Conservation (phyloP, 192 early-diverging fungal genomes). For the Podila epigama region DNA sequence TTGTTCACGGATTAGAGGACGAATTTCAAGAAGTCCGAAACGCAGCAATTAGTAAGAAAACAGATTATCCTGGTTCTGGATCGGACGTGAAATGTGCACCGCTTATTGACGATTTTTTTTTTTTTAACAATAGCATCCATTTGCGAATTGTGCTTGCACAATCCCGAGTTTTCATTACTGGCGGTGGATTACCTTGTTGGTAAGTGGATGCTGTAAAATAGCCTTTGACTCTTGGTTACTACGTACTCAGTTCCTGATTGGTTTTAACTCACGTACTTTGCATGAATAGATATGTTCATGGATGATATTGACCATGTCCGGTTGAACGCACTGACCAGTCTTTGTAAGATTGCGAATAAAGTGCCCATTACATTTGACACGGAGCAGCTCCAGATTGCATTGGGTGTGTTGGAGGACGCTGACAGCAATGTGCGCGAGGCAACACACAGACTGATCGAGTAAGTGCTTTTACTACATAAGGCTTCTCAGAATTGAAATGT, state of each 20-base stretch:
- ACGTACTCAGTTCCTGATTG: neutral
- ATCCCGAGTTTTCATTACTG: constrained; percentile 71
- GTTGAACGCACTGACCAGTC: constrained; percentile 77
- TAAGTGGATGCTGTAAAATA: constrained; percentile 16
- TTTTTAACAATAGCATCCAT: constrained; percentile 71
- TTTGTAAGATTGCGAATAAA: constrained; percentile 72
- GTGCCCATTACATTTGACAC: constrained; percentile 65
- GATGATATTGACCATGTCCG: constrained; percentile 92
- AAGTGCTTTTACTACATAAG: constrained; percentile 10
- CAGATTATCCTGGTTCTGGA: neutral
- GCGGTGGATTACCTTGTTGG: constrained; percentile 85
- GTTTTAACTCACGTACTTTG: neutral
- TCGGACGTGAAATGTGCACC: neutral
- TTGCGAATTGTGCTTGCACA: constrained; percentile 75
- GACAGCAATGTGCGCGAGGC: constrained; percentile 67
- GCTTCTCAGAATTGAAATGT: neutral
- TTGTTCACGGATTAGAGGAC: constrained; percentile 96
- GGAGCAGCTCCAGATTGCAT: constrained; percentile 77
- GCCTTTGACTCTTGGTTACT: neutral
- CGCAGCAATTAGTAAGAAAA: constrained; percentile 77
- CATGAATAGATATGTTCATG: constrained; percentile 89
- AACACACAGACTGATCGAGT: constrained; percentile 80
- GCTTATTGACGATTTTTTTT: neutral
- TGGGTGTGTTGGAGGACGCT: constrained; percentile 83
- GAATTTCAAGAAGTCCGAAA: constrained; percentile 89